These are phyloP conservation scores for Cladosporium sp. DNA, from an alignment of 2,329 filamentous ascomycete genomes.

Conservation along the genomic window DNA sequence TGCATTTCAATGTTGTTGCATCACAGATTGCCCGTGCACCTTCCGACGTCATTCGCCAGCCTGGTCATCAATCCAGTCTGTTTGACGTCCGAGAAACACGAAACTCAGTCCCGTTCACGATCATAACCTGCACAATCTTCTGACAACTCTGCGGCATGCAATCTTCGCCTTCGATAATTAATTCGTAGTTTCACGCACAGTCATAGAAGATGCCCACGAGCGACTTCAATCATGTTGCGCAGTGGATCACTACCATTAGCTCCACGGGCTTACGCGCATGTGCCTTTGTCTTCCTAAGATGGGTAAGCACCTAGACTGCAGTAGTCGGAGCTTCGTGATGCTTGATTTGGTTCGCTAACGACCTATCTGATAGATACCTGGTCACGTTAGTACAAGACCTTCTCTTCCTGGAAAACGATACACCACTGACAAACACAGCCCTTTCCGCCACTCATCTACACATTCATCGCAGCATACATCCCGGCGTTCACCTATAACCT, in stretches of 20 bases:
- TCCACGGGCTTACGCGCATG: conserved; percentile 23
- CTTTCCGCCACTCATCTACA: conserved; percentile 31
- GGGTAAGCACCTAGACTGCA: conserved; percentile 23
- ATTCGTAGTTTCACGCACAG: too few species aligned
- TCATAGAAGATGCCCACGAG: conserved; percentile 12
- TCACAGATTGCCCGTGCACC: too few species aligned
- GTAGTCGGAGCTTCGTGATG: neutral
- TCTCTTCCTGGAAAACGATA: neutral
- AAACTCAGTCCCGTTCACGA: too few species aligned
- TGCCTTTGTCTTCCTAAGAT: conserved; percentile 34
- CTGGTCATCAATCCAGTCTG: too few species aligned
- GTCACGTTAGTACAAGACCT: conserved; percentile 27
- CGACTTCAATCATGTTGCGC: conserved; percentile 14
- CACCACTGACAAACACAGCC: conserved; percentile 22
- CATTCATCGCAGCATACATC: conserved; percentile 44
- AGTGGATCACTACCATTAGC: conserved; percentile 22
- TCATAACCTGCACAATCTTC: too few species aligned
- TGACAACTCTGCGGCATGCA: too few species aligned
- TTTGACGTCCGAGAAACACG: too few species aligned
- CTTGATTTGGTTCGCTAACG: conserved; percentile 11
- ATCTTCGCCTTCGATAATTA: too few species aligned
- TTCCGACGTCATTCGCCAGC: too few species aligned
- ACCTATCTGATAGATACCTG: conserved; percentile 29
- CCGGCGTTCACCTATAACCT: conserved; percentile 34
- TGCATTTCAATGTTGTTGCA: too few species aligned